Percentiles rank a stretch among this genome's conserved stretches.
Evolutionary conservation across 202 grass and related monocot genomes (phyloP).

Genomic region (Carex arenaria): DNA sequence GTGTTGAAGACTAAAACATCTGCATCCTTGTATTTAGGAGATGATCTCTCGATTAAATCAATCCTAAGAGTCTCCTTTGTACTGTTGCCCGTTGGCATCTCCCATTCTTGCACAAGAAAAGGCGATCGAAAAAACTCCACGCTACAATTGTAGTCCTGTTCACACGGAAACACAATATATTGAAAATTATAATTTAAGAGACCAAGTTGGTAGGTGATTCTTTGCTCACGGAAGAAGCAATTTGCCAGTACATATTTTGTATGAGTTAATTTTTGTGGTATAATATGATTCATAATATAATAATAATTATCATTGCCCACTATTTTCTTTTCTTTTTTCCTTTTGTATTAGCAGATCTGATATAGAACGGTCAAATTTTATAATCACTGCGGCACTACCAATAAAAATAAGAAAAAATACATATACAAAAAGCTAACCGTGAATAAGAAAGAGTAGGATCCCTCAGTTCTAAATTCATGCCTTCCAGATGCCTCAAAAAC

Average conservation of each 20-base stretch:
- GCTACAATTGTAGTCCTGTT: slow-evolving; percentile 83
- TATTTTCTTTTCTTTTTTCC: neutral
- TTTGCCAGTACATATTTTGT: neutral
- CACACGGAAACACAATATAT: slow-evolving; percentile 5
- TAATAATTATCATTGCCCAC: neutral
- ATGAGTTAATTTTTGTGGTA: neutral
- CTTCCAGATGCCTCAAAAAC: slow-evolving; percentile 96
- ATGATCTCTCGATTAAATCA: slow-evolving; percentile 72
- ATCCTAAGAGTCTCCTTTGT: slow-evolving; percentile 87
- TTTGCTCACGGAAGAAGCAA: neutral
- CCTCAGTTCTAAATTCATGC: slow-evolving; percentile 81
- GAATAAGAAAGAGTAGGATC: slow-evolving; percentile 92
- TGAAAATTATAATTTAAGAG: slow-evolving; percentile 18
- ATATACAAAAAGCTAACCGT: slow-evolving; percentile 40
- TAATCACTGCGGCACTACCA: slow-evolving; percentile 11
- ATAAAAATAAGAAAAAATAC: slow-evolving; percentile 12
- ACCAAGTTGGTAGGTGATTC: neutral
- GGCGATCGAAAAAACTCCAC: slow-evolving; percentile 91
- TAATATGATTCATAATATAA: neutral
- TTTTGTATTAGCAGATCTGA: neutral
- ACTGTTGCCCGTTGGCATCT: slow-evolving; percentile 33
- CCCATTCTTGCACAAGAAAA: slow-evolving; percentile 90
- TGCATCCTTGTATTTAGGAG: slow-evolving; percentile 72
- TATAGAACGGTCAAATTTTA: neutral
- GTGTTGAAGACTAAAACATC: slow-evolving; percentile 89